These are phyloP conservation scores for Musa beccarii DNA, from an alignment of 176 grass and related monocot species.

Conservation along the genomic window DNA sequence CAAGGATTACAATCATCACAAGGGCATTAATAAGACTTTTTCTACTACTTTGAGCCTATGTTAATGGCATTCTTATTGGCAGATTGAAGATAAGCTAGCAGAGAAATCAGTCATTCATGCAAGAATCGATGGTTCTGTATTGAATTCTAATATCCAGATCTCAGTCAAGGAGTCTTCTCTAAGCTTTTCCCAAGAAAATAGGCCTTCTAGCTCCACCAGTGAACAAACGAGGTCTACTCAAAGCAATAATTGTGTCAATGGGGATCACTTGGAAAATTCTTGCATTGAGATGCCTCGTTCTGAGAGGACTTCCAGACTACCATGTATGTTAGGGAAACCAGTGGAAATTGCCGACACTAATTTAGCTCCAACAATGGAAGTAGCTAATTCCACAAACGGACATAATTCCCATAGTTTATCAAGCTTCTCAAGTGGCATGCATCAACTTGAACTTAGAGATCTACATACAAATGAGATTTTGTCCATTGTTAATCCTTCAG, in stretches of 20 bases:
- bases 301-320: conserved; percentile 27
- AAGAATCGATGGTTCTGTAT: not conserved
- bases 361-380: conserved; percentile 15
- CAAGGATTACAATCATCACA: not conserved
- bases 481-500: conserved; percentile 23
- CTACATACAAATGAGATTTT: conserved; percentile 16
- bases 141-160: conserved; percentile 7
- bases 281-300: conserved; percentile 22
- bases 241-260: conserved; percentile 9
- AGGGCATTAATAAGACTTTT: conserved; percentile 7
- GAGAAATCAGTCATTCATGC: conserved; percentile 16
- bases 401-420: conserved; percentile 12
- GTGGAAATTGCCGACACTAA: conserved; percentile 17
- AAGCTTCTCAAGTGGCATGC: conserved; percentile 33
- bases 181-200: not conserved
- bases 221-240: not conserved
- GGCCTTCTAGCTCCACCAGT: not conserved
- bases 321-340: conserved; percentile 34
- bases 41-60: not conserved
- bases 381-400: conserved; percentile 28
- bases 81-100: conserved; percentile 23
- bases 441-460: conserved; percentile 28
- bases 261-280: conserved; percentile 11
- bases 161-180: conserved; percentile 9
- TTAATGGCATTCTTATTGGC: conserved; percentile 4